phyloP scores from a whole-genome alignment of 768 basidiomycete species.

The Lactarius quietus region DNA sequence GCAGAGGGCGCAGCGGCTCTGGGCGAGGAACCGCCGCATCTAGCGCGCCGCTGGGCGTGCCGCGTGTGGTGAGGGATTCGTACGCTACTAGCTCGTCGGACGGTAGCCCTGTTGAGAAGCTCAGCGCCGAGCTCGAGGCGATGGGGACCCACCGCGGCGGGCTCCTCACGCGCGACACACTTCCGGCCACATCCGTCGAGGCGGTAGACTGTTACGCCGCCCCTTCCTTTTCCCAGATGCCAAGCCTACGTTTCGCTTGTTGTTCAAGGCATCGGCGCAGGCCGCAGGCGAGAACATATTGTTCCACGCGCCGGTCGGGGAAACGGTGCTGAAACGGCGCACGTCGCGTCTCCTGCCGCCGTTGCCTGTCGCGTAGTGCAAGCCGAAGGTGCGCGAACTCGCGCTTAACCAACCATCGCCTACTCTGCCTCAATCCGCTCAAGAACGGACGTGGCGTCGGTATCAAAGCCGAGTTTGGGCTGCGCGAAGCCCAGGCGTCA shows the following conservation, averaged over 20 bases:
- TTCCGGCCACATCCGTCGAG: slow-evolving; percentile 26
- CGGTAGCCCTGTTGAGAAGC: slow-evolving; percentile 43
- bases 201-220: slow-evolving; percentile 43
- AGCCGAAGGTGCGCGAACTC: slow-evolving; percentile 51
- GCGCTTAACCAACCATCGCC: slow-evolving; percentile 53
- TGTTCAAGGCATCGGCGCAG: slow-evolving; percentile 37
- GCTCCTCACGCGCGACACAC: slow-evolving; percentile 36
- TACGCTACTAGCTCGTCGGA: slow-evolving; percentile 46
- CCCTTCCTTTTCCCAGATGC: not conserved
- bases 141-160: slow-evolving; percentile 46
- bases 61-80: slow-evolving; percentile 29
- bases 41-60: slow-evolving; percentile 30
- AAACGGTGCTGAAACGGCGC: slow-evolving; percentile 50
- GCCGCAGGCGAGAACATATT: slow-evolving; percentile 45
- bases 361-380: slow-evolving; percentile 46
- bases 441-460: slow-evolving; percentile 38
- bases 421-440: slow-evolving; percentile 54
- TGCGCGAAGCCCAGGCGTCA: slow-evolving; percentile 31
- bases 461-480: slow-evolving; percentile 51
- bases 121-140: slow-evolving; percentile 36
- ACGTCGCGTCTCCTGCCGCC: slow-evolving; percentile 51
- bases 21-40: not conserved
- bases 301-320: slow-evolving; percentile 53
- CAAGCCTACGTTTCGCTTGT: too few species aligned
- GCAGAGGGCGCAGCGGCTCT: slow-evolving; percentile 12